Conservation (phyloP, 257 asterid species). For the Vinca minor region DNA sequence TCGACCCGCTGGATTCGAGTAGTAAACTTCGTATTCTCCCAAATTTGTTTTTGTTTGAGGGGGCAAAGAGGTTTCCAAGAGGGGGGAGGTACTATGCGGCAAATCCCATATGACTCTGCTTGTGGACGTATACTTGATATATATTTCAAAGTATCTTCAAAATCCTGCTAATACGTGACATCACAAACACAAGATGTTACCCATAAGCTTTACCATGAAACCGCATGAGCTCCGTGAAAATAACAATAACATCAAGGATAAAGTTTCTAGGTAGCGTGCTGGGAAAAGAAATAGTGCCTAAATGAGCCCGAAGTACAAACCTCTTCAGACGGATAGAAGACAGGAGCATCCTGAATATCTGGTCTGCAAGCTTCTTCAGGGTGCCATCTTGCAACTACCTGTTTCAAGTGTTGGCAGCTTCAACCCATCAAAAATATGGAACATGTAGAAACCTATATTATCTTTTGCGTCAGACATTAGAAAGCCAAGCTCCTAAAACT, state of each 20-base stretch:
- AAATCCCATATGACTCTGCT: constrained; percentile 83
- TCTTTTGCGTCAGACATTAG: constrained; percentile 2
- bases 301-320: constrained; percentile 26
- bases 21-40: constrained; percentile 66
- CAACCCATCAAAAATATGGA: constrained; percentile 10
- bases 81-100: constrained; percentile 96
- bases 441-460: neutral
- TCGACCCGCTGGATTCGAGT: constrained; percentile 90
- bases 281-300: constrained; percentile 2
- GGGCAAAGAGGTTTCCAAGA: constrained; percentile 96
- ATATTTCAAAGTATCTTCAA: constrained; percentile 73
- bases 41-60: constrained; percentile 47
- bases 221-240: neutral
- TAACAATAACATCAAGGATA: neutral
- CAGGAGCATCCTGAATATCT: constrained; percentile 75
- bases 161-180: constrained; percentile 51
- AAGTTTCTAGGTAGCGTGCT: neutral
- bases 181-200: neutral
- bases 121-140: constrained; percentile 73
- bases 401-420: constrained; percentile 30
- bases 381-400: constrained; percentile 83
- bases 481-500: constrained; percentile 3
- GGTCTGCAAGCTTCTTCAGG: constrained; percentile 79
- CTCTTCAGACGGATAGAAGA: constrained; percentile 93
- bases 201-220: neutral